A percentile compares a stretch with the other conserved stretches of the same genome.
phyloP scores from a whole-genome alignment of 1,139 yeast species.

The Pichia sp. region DNA sequence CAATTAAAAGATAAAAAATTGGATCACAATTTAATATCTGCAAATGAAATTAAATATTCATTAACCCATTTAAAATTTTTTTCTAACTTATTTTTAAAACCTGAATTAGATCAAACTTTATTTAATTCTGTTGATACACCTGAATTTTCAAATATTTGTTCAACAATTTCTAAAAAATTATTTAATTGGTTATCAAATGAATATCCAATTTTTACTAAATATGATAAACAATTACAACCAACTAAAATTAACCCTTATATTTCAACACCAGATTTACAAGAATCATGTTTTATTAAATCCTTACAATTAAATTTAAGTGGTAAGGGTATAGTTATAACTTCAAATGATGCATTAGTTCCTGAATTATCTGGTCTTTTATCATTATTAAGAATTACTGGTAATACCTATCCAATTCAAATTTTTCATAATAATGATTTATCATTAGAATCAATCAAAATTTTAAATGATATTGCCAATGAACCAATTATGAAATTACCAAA shows the following conservation, averaged over 20 bases:
- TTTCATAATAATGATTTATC: conserved; percentile 41
- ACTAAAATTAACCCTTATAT: conserved; percentile 12
- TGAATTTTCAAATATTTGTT: conserved; percentile 4
- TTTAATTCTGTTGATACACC: conserved; percentile 4
- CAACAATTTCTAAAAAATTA: conserved; percentile 8
- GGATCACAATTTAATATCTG: conserved; percentile 21
- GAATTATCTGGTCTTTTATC: conserved; percentile 42
- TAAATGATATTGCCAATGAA: conserved; percentile 34
- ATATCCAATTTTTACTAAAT: conserved; percentile 23
- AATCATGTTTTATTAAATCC: conserved; percentile 35
- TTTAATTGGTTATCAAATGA: conserved; percentile 28
- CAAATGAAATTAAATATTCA: conserved; percentile 21
- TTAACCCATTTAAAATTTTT: conserved; percentile 25
- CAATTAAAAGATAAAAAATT: conserved; percentile 20
- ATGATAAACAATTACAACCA: conserved; percentile 18
- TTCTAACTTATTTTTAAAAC: conserved; percentile 20
- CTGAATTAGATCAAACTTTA: conserved; percentile 1
- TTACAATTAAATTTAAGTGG: conserved; percentile 38
- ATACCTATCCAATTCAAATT: conserved; percentile 48
- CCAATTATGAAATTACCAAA: conserved; percentile 30
- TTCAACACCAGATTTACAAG: not conserved
- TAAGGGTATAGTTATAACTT: conserved; percentile 47
- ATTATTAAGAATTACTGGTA: conserved; percentile 40
- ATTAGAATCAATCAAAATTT: conserved; percentile 22
- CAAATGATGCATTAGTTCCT: conserved; percentile 38